Base-by-base conservation (phyloP, 2,329 filamentous ascomycete species). In the Acrodontium crateriforme region DNA sequence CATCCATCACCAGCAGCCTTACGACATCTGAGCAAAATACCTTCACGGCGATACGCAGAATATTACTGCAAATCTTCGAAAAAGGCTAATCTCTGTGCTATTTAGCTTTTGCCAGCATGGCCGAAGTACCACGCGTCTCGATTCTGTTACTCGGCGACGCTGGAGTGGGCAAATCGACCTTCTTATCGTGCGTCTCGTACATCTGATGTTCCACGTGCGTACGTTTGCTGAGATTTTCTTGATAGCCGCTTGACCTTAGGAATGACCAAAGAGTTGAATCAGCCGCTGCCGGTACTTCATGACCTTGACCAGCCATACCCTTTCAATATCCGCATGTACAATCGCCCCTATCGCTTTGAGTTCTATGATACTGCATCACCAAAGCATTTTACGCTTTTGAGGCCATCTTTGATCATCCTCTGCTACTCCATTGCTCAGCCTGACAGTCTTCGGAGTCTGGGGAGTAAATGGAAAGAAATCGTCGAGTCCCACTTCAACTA, bases 161-260 rank as follows among this genome's bases (percentile, higher is more conserved):
- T 19, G 67, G 64, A 27, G 68, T 71, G 24, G 71, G 71, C 32
- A 75, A 74, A 51, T 69, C 70, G 27, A 71, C 67, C 7, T 74
- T 75, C 37, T 50, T 75, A 36, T 69, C 69, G 67, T 73, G 56
- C 49, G 67, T 63, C 28, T 16, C 24, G 23, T 25, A 16, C 39
- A 9, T 34, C 36, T 39, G 37, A 18, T 36, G 35, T 22, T 33
- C 30, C 29, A 39, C 35, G 24, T 18, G 27, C 24, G 6, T 8
- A 22, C 4, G 13, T 8, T n/a, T 22, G 20, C 24, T 11, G 26
- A 6, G 25, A 28, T 34, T 32, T 32, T 17, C 13, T 16, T 25
- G 16, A 5, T 32, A 50, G 38, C 14, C 48, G 42, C 16, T 29
- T 52, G n/a, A 45, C 46, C 19, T 39, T 46, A 7, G 42, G 53